These are phyloP conservation scores for Emiliania huxleyi DNA, from an alignment of 78 protist species.

Conservation along the genomic window DNA sequence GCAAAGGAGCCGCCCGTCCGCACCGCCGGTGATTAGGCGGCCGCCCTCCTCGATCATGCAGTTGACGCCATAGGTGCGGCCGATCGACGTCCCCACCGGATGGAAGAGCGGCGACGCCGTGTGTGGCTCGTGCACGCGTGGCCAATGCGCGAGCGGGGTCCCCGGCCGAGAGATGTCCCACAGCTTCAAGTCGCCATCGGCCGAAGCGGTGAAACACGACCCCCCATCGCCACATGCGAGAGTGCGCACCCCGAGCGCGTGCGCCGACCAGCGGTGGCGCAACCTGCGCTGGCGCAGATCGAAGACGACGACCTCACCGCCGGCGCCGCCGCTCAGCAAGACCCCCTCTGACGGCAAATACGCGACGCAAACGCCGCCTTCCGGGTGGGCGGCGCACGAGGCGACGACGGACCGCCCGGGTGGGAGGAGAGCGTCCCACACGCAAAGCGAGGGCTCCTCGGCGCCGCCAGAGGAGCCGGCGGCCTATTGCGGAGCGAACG, in stretches of 20 bases:
- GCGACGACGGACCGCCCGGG: background rate
- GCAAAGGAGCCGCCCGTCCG: background rate
- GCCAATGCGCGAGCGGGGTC: background rate
- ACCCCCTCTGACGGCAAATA: background rate
- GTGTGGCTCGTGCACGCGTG: background rate
- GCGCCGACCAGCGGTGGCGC: background rate
- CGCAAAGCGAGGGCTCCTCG: background rate
- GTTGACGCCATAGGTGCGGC: background rate
- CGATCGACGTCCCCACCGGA: background rate
- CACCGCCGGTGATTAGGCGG: background rate
- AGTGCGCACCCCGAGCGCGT: background rate
- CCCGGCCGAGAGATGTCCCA: background rate
- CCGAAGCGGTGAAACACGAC: background rate
- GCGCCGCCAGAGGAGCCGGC: background rate
- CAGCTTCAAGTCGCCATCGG: background rate
- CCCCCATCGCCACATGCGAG: background rate
- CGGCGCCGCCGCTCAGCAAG: background rate
- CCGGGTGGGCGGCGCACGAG: background rate
- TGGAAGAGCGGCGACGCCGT: background rate
- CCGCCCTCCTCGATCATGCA: background rate
- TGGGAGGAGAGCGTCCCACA: background rate
- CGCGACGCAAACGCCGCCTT: background rate
- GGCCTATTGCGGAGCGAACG: too few species aligned
- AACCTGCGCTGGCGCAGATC: background rate
- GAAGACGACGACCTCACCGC: background rate